Evolutionary conservation across 176 grass and related monocot species (phyloP), one percentile per base, ranked within the genome.

Genomic region (Eleusine coracana): DNA sequence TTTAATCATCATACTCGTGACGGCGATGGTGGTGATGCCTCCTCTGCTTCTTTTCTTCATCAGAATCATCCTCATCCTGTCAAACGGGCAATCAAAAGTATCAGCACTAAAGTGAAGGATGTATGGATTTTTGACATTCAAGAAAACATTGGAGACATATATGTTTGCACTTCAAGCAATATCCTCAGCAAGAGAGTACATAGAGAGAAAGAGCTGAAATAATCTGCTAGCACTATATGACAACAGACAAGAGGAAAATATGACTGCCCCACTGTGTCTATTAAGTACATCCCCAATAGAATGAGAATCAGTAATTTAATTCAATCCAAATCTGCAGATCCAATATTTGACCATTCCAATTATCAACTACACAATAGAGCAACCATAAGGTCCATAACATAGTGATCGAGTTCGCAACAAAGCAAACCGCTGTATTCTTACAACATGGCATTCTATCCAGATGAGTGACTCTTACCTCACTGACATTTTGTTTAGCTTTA

Each of bases 1-100:
- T 62, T 85, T 73, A 92, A 62, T 91, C 93, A 29, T 90, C 83
- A 0, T 86, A 92, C 54, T 82, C 27, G 1, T 87, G 83, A 39
- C 80, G 88, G 55, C 80, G 88, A 14, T 75, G 80, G 77, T 94
- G 85, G 73, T 85, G 87, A 27, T 92, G 86, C 83, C 86, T 86
- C 50, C 72, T 88, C 3, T 78, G 55, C 86, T 92, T 90, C 69
- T 92, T 90, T 68, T 92, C 90, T 55, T 92, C 90, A 27, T 92
- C 90, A 5, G 86, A 90, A 62, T 90, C 83, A 55, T 91, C 89
- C 82, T 89, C 64, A 59, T 59, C 56, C 56, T 59, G 21, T 59
- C 56, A 59, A 65, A 67, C 41, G 31, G 15, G 21, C 62, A 86
- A 28, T 59, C 48, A 76, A 0, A 67, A 41, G 52, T 40, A 59